These are phyloP conservation scores for Blastocystis sp. DNA, from an alignment of 352 stramenopile genomes.

Conservation along the genomic window DNA sequence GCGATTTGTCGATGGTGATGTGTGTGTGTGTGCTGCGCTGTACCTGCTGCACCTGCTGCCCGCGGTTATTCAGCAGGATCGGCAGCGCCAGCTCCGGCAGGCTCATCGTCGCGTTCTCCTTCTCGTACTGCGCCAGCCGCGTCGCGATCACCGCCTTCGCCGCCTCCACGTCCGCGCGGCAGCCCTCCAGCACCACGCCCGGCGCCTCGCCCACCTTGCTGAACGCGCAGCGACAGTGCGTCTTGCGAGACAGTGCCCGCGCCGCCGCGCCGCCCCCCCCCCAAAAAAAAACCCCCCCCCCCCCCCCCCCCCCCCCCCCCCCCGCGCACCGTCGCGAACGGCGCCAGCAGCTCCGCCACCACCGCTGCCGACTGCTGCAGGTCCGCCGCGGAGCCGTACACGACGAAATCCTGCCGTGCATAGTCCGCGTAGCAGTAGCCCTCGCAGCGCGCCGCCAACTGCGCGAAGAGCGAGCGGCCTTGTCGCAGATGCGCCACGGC, in stretches of 20 bases:
- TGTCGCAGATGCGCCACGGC: neutral
- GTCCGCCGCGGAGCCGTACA: neutral
- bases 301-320: too few relatives aligned
- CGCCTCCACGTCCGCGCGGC: neutral
- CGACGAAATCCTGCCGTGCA: neutral
- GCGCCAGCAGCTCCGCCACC: neutral
- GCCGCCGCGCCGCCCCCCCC: neutral
- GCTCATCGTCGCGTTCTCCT: neutral
- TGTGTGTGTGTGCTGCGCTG: neutral
- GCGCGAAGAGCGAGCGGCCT: neutral
- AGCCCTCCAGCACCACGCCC: neutral
- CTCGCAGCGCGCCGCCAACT: neutral
- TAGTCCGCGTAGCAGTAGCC: neutral
- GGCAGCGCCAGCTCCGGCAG: constrained; percentile 1
- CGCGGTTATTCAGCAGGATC: neutral
- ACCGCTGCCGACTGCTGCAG: constrained; percentile 5
- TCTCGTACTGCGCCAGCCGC: constrained; percentile 1
- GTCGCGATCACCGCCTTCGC: neutral
- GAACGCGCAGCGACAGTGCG: neutral
- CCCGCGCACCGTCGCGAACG: neutral
- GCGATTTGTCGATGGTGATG: neutral
- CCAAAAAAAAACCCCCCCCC: too few relatives aligned
- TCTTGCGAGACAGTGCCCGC: neutral
- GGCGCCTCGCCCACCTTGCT: neutral
- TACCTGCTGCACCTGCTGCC: neutral